phyloP scores from a whole-genome alignment of 2,329 filamentous ascomycete genomes.

The Clarireedia homoeocarpa region DNA sequence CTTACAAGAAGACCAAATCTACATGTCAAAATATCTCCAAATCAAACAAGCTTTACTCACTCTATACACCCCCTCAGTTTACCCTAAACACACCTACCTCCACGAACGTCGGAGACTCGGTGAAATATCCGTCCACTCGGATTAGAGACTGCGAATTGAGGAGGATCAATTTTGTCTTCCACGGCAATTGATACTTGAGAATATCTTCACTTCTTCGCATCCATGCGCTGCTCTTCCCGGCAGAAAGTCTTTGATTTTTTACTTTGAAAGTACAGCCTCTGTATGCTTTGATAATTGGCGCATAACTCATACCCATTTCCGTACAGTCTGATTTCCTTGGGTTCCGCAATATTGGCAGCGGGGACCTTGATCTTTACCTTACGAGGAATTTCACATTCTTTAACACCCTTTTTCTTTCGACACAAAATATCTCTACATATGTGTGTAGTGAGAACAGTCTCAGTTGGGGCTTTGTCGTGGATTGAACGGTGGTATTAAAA shows the following conservation, averaged over 20 bases:
- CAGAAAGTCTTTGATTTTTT: neutral
- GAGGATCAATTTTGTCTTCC: neutral
- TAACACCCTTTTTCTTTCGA: constrained; percentile 2
- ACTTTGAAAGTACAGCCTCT: neutral
- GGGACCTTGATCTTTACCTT: neutral
- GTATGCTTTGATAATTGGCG: neutral
- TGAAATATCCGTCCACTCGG: neutral
- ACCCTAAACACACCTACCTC: neutral
- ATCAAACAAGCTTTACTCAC: neutral
- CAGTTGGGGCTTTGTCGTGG: constrained; percentile 4
- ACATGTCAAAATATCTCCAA: constrained; percentile 2
- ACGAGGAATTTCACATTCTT: neutral
- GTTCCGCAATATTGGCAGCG: neutral
- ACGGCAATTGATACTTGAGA: neutral
- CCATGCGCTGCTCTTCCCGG: neutral
- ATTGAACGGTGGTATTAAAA: constrained; percentile 2
- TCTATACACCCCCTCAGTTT: constrained; percentile 1
- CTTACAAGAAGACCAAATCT: neutral
- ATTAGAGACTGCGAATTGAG: neutral
- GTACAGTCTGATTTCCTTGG: neutral
- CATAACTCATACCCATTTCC: neutral
- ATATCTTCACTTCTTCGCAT: neutral
- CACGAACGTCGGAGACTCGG: neutral
- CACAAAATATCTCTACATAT: neutral
- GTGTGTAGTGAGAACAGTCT: neutral